phyloP scores from a whole-genome alignment of 2,329 filamentous ascomycete genomes.

The Blumeria hordei region DNA sequence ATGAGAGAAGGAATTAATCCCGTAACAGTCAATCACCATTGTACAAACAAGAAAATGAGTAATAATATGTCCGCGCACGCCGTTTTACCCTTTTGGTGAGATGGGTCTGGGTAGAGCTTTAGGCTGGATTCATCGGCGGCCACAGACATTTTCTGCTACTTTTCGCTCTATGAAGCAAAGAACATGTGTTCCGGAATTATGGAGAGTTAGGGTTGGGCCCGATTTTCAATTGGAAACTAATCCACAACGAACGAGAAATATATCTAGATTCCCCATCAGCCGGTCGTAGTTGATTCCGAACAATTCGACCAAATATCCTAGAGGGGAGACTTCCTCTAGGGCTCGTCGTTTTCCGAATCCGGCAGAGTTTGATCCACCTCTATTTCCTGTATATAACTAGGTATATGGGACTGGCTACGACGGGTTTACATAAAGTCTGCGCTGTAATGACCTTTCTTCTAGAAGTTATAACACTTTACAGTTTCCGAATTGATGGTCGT shows the following conservation, averaged over 20 bases:
- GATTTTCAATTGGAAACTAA: neutral
- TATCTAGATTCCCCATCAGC: neutral
- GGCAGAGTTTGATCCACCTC: neutral
- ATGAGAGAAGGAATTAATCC: neutral
- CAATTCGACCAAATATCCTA: neutral
- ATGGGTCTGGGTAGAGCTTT: neutral
- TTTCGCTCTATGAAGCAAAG: neutral
- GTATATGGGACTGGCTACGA: neutral
- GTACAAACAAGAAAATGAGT: neutral
- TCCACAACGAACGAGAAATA: neutral
- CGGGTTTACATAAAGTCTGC: neutral
- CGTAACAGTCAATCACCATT: neutral
- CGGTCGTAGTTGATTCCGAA: neutral
- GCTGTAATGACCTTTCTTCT: neutral
- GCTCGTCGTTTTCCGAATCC: neutral
- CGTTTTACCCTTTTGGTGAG: neutral
- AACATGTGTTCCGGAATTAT: neutral
- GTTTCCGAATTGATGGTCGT: neutral
- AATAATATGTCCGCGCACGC: neutral
- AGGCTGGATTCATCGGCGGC: neutral
- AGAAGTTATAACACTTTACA: neutral
- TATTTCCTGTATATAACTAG: neutral
- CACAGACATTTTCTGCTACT: neutral
- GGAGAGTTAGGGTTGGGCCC: neutral
- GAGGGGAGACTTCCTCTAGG: neutral